Evolutionary conservation across 1,139 yeast genomes (phyloP), one percentile per base, ranked within the genome.

Genomic region (Saccharomyces hybrid): DNA sequence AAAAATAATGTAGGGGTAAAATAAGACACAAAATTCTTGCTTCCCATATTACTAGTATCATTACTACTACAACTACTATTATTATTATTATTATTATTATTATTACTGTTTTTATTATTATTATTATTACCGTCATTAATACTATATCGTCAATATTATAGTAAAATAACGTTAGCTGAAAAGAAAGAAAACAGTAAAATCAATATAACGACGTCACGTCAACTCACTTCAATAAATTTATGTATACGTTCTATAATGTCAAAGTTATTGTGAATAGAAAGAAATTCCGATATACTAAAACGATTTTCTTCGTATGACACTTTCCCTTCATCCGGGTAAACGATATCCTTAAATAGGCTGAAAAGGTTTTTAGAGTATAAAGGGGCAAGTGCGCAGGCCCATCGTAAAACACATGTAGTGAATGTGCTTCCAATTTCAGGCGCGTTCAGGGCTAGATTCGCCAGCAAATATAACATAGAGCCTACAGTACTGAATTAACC

Each of bases 291-390:
- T 20, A 8, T 16, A 9, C 25, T 9, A 16, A 5, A 16, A 38
- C 9, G 16, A 8, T 38, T 9, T 3, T 32, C 5, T 20, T 38
- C 9, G 8, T 4, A 38, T 38, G 44, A 38, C 44, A 16, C 44
- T 38, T 16, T 38, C 9, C 3, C 5, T 38, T 38, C 13, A 9
- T 20, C 44, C 44, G 44, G 44, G 44, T 38, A 20, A 38, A 20
- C 4, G 23, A 16, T 5, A 7, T 8, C 5, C 13, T 38, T 38
- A 38, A 38, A 38, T 20, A 13, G 44, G 44, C 44, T 38, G 44
- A 38, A 38, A 8, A 46, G 48, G 48, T 54, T 44, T 49, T 50
- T 6, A 50, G 53, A 23, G 47, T 38, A 14, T 49, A 54, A 9
- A 27, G 49, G 3, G 49, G 54, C 38, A 50, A 49, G 20, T 50